A percentile compares a stretch with the other conserved stretches of the same genome.
Evolutionary conservation across 2,329 filamentous ascomycete genomes (phyloP).

Genomic region (Diplodia scrobiculata): DNA sequence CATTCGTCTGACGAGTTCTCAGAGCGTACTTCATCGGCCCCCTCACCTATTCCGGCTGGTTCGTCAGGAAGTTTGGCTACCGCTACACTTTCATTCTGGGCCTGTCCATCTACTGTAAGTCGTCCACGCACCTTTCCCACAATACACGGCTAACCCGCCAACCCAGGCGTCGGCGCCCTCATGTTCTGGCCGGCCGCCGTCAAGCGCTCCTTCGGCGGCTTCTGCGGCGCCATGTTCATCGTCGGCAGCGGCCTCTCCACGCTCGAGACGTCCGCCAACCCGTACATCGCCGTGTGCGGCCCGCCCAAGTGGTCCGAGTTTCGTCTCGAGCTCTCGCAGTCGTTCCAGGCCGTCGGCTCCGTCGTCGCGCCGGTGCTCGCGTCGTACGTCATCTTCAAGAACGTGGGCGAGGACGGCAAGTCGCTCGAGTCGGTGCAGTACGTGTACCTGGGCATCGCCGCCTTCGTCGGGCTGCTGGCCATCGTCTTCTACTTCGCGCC

Average conservation of each 20-base stretch:
- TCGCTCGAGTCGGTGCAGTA: conserved; percentile 71
- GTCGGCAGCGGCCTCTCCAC: conserved; percentile 73
- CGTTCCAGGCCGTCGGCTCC: conserved; percentile 74
- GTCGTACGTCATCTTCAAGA: conserved; percentile 71
- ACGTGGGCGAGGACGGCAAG: conserved; percentile 57
- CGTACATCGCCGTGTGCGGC: conserved; percentile 73
- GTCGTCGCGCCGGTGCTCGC: conserved; percentile 73
- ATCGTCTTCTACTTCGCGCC: conserved; percentile 66
- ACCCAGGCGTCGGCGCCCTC: conserved; percentile 63
- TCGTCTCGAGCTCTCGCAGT: conserved; percentile 75
- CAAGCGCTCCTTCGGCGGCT: conserved; percentile 71
- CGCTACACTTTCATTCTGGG: conserved; percentile 79
- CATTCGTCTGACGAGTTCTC: not conserved
- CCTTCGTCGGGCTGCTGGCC: conserved; percentile 69
- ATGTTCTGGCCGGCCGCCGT: conserved; percentile 84
- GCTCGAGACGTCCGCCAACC: conserved; percentile 76
- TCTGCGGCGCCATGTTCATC: conserved; percentile 71
- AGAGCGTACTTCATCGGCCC: conserved; percentile 59
- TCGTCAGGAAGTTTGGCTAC: conserved; percentile 74
- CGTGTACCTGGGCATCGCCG: conserved; percentile 77
- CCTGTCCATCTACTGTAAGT: conserved; percentile 62
- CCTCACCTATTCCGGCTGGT: conserved; percentile 57
- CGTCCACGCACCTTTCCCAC: too few relatives aligned
- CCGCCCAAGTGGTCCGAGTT: conserved; percentile 74
- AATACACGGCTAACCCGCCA: not conserved